Evolutionary conservation across 768 basidiomycete genomes (phyloP).

Genomic region (Tricholoma terreum): DNA sequence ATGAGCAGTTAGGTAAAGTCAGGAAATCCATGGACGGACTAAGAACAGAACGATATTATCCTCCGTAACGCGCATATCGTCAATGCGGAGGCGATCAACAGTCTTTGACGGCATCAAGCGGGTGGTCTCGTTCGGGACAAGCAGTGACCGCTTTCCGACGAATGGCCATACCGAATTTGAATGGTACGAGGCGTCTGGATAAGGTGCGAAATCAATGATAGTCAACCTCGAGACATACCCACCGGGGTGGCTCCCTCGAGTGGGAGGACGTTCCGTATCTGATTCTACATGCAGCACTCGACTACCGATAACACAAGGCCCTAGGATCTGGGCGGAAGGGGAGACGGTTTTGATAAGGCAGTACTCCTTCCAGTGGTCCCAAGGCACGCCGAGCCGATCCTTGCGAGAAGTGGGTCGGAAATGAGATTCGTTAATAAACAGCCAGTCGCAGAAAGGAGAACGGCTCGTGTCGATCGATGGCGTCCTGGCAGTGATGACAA

Average conservation of each 20-base stretch:
- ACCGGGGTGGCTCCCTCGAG: slow-evolving; percentile 10
- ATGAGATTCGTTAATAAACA: slow-evolving; percentile 54
- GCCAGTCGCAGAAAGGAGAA: slow-evolving; percentile 40
- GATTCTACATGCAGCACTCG: slow-evolving; percentile 46
- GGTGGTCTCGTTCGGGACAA: slow-evolving; percentile 40
- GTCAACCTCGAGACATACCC: slow-evolving; percentile 27
- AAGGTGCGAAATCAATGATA: slow-evolving; percentile 45
- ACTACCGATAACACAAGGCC: slow-evolving; percentile 44
- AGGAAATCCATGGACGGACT: slow-evolving; percentile 31
- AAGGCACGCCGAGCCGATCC: slow-evolving; percentile 45
- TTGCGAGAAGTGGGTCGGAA: slow-evolving; percentile 42
- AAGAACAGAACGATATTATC: slow-evolving; percentile 58
- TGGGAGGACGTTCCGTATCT: slow-evolving; percentile 21
- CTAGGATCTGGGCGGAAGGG: slow-evolving; percentile 29
- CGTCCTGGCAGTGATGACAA: slow-evolving; percentile 45
- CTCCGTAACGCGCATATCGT: slow-evolving; percentile 54
- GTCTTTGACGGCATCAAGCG: slow-evolving; percentile 44
- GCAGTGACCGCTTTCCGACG: slow-evolving; percentile 36
- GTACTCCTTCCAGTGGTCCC: slow-evolving; percentile 55
- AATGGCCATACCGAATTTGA: slow-evolving; percentile 37
- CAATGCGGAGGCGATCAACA: slow-evolving; percentile 43
- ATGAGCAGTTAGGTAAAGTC: slow-evolving; percentile 2
- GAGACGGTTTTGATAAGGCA: slow-evolving; percentile 44
- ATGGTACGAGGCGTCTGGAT: slow-evolving; percentile 31
- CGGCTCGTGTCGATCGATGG: slow-evolving; percentile 26